Conservation (phyloP, 73 alveolate species). For the Blepharisma japonicum region DNA sequence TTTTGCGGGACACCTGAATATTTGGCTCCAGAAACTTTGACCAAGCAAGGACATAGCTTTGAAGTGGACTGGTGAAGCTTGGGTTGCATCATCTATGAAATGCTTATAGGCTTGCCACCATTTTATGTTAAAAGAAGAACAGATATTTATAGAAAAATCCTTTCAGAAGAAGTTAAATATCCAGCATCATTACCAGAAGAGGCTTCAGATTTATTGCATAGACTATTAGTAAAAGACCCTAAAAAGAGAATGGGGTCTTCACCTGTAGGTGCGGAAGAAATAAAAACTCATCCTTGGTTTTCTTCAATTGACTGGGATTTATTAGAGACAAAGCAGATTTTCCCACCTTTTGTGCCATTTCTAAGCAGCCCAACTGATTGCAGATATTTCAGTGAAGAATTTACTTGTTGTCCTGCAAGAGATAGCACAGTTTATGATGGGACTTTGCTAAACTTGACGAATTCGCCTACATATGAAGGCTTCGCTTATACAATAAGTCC, state of each 20-base stretch:
- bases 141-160: conserved; percentile 43
- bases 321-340: conserved; percentile 48
- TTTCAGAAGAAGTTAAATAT: conserved; percentile 37
- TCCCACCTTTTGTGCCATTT: conserved; percentile 86
- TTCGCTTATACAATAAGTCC: too few relatives aligned
- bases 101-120: conserved; percentile 78
- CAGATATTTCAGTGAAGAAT: conserved; percentile 62
- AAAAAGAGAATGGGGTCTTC: conserved; percentile 46
- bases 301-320: conserved; percentile 64
- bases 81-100: conserved; percentile 77
- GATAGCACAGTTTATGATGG: too few relatives aligned
- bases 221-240: conserved; percentile 57
- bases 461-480: too few relatives aligned
- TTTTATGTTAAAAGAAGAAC: conserved; percentile 61
- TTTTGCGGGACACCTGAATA: conserved; percentile 83
- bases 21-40: conserved; percentile 74
- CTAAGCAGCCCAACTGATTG: conserved; percentile 61
- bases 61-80: conserved; percentile 71
- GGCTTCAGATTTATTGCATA: conserved; percentile 42
- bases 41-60: conserved; percentile 48
- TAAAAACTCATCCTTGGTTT: conserved; percentile 70
- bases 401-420: conserved; percentile 1
- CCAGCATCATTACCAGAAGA: conserved; percentile 43
- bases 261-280: conserved; percentile 35
- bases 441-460: too few relatives aligned